A percentile compares a stretch with the other conserved stretches of the same genome.
phyloP scores from a whole-genome alignment of 768 basidiomycete species.

The Boletus rubropictus region DNA sequence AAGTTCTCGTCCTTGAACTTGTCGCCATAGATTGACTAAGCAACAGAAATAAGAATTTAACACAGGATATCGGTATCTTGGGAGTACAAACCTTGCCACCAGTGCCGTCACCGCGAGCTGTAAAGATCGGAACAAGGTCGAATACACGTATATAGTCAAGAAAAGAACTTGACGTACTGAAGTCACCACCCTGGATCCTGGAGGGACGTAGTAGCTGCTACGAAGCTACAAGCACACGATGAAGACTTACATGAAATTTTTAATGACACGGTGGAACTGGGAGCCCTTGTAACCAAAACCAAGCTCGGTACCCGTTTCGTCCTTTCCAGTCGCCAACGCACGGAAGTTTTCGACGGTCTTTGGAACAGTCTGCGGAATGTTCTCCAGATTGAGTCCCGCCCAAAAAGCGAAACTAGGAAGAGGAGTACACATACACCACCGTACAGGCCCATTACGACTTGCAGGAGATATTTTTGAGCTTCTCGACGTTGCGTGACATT shows the following conservation, averaged over 20 bases:
- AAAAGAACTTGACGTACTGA: slow-evolving; percentile 56
- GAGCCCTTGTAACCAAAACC: slow-evolving; percentile 94
- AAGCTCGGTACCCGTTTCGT: slow-evolving; percentile 56
- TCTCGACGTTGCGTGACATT: background rate
- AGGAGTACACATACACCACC: slow-evolving; percentile 58
- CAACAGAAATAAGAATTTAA: background rate
- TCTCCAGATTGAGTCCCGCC: background rate
- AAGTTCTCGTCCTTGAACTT: slow-evolving; percentile 96
- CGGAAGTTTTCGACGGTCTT: slow-evolving; percentile 98
- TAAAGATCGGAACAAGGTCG: slow-evolving; percentile 7
- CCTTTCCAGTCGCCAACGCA: slow-evolving; percentile 78
- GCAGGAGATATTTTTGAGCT: slow-evolving; percentile 3
- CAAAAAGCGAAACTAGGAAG: background rate
- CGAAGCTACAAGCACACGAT: background rate
- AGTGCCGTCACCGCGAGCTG: slow-evolving; percentile 81
- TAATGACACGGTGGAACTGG: slow-evolving; percentile 94
- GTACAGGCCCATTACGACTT: slow-evolving; percentile 85
- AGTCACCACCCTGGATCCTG: slow-evolving; percentile 98
- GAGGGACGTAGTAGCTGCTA: slow-evolving; percentile 1
- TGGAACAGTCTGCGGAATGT: slow-evolving; percentile 67
- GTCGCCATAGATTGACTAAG: slow-evolving; percentile 83
- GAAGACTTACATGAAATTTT: slow-evolving; percentile 73
- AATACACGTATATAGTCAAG: slow-evolving; percentile 13
- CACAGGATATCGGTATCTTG: background rate
- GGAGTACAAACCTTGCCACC: slow-evolving; percentile 67